A percentile compares a stretch with the other conserved stretches of the same genome.
Conservation (phyloP, 208 protist genomes). For the Leishmania martiniquensis region DNA sequence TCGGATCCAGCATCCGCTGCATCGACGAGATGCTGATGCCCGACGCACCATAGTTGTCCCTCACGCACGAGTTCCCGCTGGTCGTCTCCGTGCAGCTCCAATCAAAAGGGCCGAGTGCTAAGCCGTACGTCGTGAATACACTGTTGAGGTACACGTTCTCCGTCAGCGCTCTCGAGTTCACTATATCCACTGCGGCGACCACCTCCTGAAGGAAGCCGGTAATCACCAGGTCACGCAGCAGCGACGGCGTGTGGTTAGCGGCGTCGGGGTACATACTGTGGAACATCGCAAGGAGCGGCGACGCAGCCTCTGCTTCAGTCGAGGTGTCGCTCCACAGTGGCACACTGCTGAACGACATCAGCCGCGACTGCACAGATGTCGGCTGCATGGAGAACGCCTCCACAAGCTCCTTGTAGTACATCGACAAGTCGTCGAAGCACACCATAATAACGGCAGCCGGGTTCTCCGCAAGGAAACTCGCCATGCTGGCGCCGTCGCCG, state of each 20-base stretch:
- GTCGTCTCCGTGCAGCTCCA: neutral
- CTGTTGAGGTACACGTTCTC: constrained; percentile 1
- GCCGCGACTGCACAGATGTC: constrained; percentile 19
- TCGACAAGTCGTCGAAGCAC: constrained; percentile 34
- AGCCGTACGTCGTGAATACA: neutral
- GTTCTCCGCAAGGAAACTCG: constrained; percentile 26
- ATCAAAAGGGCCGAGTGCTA: constrained; percentile 3
- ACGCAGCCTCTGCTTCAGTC: constrained; percentile 6
- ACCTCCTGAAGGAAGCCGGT: constrained; percentile 17
- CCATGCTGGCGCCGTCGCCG: constrained; percentile 12
- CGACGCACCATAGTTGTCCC: constrained; percentile 54
- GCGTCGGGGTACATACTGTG: constrained; percentile 12
- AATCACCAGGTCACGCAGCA: neutral
- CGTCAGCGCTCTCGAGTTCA: constrained; percentile 22
- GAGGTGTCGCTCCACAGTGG: constrained; percentile 46
- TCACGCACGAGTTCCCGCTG: constrained; percentile 5
- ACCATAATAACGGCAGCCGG: constrained; percentile 25
- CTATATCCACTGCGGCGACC: constrained; percentile 6
- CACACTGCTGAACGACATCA: constrained; percentile 44
- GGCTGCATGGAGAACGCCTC: constrained; percentile 5
- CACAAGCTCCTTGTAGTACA: constrained; percentile 35
- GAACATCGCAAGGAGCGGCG: constrained; percentile 18
- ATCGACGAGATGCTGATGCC: constrained; percentile 33
- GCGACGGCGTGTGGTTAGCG: neutral
- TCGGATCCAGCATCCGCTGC: constrained; percentile 19